phyloP scores from a whole-genome alignment of 2,329 filamentous ascomycete genomes.

The Penicillium sp. region DNA sequence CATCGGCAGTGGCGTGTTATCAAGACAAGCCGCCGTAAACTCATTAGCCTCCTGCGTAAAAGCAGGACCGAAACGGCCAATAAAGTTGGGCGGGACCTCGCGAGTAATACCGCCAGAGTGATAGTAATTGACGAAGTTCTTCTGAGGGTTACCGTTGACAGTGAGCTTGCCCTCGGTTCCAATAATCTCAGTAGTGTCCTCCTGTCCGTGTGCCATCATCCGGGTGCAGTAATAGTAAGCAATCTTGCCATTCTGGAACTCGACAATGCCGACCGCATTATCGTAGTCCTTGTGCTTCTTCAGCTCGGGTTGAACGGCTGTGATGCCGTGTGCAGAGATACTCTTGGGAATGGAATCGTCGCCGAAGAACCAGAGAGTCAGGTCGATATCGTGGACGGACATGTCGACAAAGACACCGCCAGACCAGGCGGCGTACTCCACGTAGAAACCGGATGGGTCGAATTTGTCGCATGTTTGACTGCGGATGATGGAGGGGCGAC shows the following conservation, averaged over 20 bases:
- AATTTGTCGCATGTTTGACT: slow-evolving; percentile 69
- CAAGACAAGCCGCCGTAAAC: slow-evolving; percentile 63
- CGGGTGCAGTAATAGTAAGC: slow-evolving; percentile 66
- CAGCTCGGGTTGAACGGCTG: slow-evolving; percentile 61
- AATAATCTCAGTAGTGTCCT: slow-evolving; percentile 69
- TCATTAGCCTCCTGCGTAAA: slow-evolving; percentile 68
- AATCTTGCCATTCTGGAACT: slow-evolving; percentile 67
- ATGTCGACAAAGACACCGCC: slow-evolving; percentile 73
- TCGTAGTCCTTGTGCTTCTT: slow-evolving; percentile 62
- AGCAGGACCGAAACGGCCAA: slow-evolving; percentile 64
- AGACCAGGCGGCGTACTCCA: slow-evolving; percentile 65
- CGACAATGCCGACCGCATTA: slow-evolving; percentile 66
- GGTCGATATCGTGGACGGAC: slow-evolving; percentile 70
- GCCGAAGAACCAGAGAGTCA: slow-evolving; percentile 66
- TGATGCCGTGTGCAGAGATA: slow-evolving; percentile 60
- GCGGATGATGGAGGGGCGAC: slow-evolving; percentile 63
- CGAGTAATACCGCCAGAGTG: slow-evolving; percentile 58
- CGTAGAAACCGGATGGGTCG: slow-evolving; percentile 68
- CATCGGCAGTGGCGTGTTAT: slow-evolving; percentile 60
- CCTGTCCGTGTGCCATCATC: slow-evolving; percentile 70
- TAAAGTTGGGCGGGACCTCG: slow-evolving; percentile 66
- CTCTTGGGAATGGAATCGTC: slow-evolving; percentile 59
- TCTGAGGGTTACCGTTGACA: slow-evolving; percentile 63
- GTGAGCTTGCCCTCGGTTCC: slow-evolving; percentile 67
- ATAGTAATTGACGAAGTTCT: slow-evolving; percentile 61